phyloP scores from a whole-genome alignment of 2,329 filamentous ascomycete genomes.

The Trichoderma arundinaceum region DNA sequence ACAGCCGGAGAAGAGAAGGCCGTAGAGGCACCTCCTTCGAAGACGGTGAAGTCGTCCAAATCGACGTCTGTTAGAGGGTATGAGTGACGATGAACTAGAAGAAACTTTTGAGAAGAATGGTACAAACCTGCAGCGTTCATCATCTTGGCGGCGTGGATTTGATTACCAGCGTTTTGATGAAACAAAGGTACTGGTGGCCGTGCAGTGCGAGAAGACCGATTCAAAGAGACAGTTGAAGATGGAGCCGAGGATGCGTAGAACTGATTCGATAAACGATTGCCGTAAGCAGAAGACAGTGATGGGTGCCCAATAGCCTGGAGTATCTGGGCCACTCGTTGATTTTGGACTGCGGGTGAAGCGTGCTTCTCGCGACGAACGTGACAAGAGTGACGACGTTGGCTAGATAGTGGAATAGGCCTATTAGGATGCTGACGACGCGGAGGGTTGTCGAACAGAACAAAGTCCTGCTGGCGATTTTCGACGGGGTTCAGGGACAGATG shows the following conservation, averaged over 20 bases:
- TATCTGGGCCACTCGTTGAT: conserved; percentile 64
- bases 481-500: conserved; percentile 61
- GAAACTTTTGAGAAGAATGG: conserved; percentile 32
- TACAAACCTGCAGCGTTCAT: conserved; percentile 51
- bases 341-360: conserved; percentile 53
- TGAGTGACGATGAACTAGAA: conserved; percentile 40
- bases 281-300: conserved; percentile 60
- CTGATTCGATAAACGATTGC: conserved; percentile 63
- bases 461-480: conserved; percentile 67
- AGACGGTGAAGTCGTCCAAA: conserved; percentile 63
- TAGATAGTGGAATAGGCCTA: conserved; percentile 48
- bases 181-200: conserved; percentile 77
- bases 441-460: conserved; percentile 73
- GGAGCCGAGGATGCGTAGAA: conserved; percentile 73
- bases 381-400: conserved; percentile 54
- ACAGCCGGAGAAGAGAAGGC: conserved; percentile 61
- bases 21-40: conserved; percentile 58
- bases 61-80: conserved; percentile 52
- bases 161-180: conserved; percentile 62
- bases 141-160: conserved; percentile 53
- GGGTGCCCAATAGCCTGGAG: conserved; percentile 63
- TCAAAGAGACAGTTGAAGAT: conserved; percentile 63
- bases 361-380: conserved; percentile 53
- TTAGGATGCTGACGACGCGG: conserved; percentile 48
- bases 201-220: conserved; percentile 57